Evolutionary conservation across 345 rosid genomes (phyloP), one percentile per base, ranked within the genome.

Genomic region (Eutrema heterophyllum): DNA sequence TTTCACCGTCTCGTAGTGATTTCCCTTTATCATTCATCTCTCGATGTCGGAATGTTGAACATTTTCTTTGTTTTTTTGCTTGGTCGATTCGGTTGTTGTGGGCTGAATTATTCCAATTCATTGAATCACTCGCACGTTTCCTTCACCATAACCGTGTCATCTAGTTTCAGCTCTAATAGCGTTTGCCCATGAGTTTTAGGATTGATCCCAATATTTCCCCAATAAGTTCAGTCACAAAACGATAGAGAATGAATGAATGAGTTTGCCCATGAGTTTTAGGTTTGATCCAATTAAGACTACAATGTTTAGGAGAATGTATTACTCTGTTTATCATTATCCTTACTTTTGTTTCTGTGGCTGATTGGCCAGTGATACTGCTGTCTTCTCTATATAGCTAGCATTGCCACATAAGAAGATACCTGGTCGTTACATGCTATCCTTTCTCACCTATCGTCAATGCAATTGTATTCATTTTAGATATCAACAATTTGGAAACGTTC

Each of bases 401-500:
- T 62, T 35, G 32, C 43, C 9, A 24, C 27, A 14, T 51, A 29
- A 39, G 16, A 7, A 50, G 15, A 3, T 72, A 40, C 33, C 9
- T 62, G 12, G 40, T 62, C 9, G 8, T 51, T 44, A 57, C 30
- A 58, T 38, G 29, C 14, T 68, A 30, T 38, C 29, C 5, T 53
- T 46, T 14, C 59, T 56, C n/a, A 39, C 8, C 33, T 51, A 15
- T 49, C 50, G 1, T 38, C 18, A 14, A 40, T 67, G 62, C 14
- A 41, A 50, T 41, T 60, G 54, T 45, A 21, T 80, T 74, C 54
- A 15, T 53, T 81, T 71, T 61, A 95, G 99, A 80, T 96, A 74
- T 86, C 86, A 40, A 88, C 88, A 2, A 85, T 96, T 72, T 96
- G 99, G 99, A 96, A 86, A 82, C 86, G 83, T 71, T 84, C 88